Evolutionary conservation across 768 basidiomycete species (phyloP).

Genomic region (Suillus bovinus): DNA sequence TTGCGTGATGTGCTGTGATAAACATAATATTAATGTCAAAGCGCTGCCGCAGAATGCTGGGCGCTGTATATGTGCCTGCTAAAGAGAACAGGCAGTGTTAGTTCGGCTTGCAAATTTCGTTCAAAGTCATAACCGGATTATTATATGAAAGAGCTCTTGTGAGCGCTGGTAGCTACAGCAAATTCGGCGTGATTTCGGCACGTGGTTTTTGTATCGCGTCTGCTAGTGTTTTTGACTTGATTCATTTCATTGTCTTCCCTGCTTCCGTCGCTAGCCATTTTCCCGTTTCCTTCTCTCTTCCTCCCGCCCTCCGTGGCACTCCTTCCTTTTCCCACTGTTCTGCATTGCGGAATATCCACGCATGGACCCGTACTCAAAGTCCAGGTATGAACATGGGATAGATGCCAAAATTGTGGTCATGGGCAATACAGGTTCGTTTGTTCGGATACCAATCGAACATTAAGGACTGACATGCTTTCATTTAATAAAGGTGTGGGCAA

Average conservation of each 20-base stretch:
- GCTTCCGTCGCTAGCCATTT: constrained; percentile 34
- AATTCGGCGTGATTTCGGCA: constrained; percentile 20
- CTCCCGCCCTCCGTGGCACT: constrained; percentile 49
- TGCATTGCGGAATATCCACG: constrained; percentile 58
- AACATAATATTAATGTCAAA: not conserved
- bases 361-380: constrained; percentile 66
- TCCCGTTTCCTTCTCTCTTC: constrained; percentile 13
- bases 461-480: constrained; percentile 16
- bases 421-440: constrained; percentile 69
- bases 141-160: constrained; percentile 6
- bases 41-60: not conserved
- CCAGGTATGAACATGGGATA: constrained; percentile 79
- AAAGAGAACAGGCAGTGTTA: not conserved
- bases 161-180: constrained; percentile 8
- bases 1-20: constrained; percentile 9
- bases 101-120: not conserved
- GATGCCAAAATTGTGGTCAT: constrained; percentile 96
- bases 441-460: constrained; percentile 12
- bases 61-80: not conserved
- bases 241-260: constrained; percentile 32
- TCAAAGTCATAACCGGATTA: not conserved
- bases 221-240: constrained; percentile 24
- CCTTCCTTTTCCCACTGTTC: constrained; percentile 23
- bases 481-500: constrained; percentile 76
- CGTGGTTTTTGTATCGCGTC: constrained; percentile 36